Base-by-base conservation (phyloP, 2,329 filamentous ascomycete genomes). In the Epichloe festucae region DNA sequence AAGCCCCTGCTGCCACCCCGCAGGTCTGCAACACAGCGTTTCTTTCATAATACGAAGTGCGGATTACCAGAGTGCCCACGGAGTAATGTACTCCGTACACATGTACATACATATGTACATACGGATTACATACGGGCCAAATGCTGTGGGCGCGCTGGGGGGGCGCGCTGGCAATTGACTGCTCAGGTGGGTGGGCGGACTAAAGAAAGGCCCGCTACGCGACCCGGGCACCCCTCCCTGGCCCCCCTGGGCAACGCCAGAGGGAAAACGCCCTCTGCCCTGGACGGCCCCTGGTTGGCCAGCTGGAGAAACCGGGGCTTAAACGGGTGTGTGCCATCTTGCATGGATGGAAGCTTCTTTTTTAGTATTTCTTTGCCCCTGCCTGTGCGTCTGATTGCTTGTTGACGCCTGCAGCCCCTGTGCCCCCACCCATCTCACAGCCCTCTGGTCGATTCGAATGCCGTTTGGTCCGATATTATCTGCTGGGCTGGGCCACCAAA, bases 261-360 rank as follows among this genome's bases (percentile, higher is more conserved):
- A 38, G 27, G 40, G 40, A n/a, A 43, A 36, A 46, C 38, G 44
- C 14, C 34, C 17, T 27, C 34, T 10, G 19, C 27, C 39, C 5
- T 51, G 41, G 35, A 51, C 49, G 49, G 52, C 31, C 27, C 39
- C 5, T 51, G 42, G 35, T 54, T 51, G 49, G 52, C 34, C 46
- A 36, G 40, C 35, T 34, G 41, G 35, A 46, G 40, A 17, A 27
- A 31, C 41, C 43, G 42, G 50, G 34, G 46, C 47, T 50, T 43
- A 51, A 40, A 48, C 36, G 38, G 45, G 36, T 19, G 47, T 46
- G 49, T 46, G 27, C 45, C 49, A 51, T 53, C 52, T 50, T 53
- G 52, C 52, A 54, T 50, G 27, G 27, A 10, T 31, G 27, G 27
- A 31, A 31, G 27, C 27, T 52, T 52, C 46, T 48, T 48, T 40